A percentile compares a stretch with the other conserved stretches of the same genome.
Conservation (phyloP, 1,284 basidiomycete genomes). For the Ganoderma multipileum region DNA sequence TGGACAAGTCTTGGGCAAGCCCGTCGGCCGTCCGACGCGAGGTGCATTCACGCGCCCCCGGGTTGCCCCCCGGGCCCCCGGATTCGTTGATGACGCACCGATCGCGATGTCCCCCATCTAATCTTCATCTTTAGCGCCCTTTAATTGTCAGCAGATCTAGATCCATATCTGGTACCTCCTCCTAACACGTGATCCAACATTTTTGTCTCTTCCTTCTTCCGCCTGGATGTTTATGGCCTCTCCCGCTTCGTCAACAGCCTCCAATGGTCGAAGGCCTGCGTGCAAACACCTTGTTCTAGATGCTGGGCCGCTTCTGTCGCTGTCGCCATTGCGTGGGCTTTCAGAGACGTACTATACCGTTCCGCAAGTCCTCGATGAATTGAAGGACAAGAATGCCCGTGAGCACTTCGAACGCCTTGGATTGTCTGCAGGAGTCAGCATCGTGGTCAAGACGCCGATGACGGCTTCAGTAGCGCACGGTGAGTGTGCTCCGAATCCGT, state of each 20-base stretch:
- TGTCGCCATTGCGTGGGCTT: constrained; percentile 85
- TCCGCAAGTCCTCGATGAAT: constrained; percentile 87
- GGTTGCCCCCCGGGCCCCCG: not conserved
- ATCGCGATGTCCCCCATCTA: not conserved
- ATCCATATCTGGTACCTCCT: constrained; percentile 20
- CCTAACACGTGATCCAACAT: constrained; percentile 29
- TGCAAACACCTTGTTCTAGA: constrained; percentile 90
- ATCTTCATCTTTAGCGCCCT: not conserved
- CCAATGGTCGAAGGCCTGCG: constrained; percentile 39
- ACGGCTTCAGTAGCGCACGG: constrained; percentile 79
- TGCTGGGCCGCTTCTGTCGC: constrained; percentile 88
- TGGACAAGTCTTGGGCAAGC: constrained; percentile 10
- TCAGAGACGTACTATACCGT: constrained; percentile 87
- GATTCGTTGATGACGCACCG: not conserved
- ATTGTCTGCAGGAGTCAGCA: constrained; percentile 76
- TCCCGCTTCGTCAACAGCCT: constrained; percentile 31
- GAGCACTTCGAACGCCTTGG: constrained; percentile 85
- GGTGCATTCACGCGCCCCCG: not conserved
- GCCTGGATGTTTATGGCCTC: constrained; percentile 34
- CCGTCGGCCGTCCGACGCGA: constrained; percentile 26
- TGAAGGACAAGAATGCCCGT: constrained; percentile 86
- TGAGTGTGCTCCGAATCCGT: constrained; percentile 43
- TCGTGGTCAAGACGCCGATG: constrained; percentile 79
- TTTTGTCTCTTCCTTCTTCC: constrained; percentile 22
- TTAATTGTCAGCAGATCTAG: constrained; percentile 12